Base-by-base conservation (phyloP, 106 monocot species). In the Hemerocallis citrina region DNA sequence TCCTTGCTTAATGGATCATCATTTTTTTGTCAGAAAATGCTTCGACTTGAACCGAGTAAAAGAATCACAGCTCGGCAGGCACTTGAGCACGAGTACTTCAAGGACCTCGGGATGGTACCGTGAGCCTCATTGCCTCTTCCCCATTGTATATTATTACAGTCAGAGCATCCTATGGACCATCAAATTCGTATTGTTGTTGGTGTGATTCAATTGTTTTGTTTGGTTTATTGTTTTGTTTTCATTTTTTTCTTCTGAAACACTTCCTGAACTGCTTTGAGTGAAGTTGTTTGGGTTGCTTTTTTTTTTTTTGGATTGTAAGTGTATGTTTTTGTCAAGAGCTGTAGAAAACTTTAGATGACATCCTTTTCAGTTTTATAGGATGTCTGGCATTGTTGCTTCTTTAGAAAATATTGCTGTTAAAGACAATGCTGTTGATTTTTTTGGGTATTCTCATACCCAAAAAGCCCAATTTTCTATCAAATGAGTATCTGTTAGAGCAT, bases 81-180 rank as follows among this genome's bases (percentile, higher is more conserved):
- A 54, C 88, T 93, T 24, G 79, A 89, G 69, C 93, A 93, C 34
- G 85, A 85, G 1, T 93, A 93, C 75, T 93, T 93, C 63, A 85
- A 85, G 71, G 93, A 89, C 64, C 65, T 93, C 40, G 82, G 68
- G 37, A 22, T 66, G 50, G 75, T 83, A 62, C 78, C 80, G 9
- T 88, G 71, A 92, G 16, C 19, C 38, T 34, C 15, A 21, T 15
- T 42, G 17, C 20, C 12, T 38, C 54, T 22, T 52, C 62, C 38
- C 59, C 40, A 20, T 24, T 75, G 63, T 75, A 74, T 74, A 77
- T 65, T 70, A 59, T 38, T 59, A 59, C 15, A 14, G 29, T 30
- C 43, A 43, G 4, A n/a, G 36, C 61, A 42, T 29, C 28, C 5
- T 11, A 28, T 7, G 10, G 30, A 19, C 30, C 16, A 5, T n/a